Evolutionary conservation across 331 rosid genomes (phyloP).

Genomic region (Malus hybrid): DNA sequence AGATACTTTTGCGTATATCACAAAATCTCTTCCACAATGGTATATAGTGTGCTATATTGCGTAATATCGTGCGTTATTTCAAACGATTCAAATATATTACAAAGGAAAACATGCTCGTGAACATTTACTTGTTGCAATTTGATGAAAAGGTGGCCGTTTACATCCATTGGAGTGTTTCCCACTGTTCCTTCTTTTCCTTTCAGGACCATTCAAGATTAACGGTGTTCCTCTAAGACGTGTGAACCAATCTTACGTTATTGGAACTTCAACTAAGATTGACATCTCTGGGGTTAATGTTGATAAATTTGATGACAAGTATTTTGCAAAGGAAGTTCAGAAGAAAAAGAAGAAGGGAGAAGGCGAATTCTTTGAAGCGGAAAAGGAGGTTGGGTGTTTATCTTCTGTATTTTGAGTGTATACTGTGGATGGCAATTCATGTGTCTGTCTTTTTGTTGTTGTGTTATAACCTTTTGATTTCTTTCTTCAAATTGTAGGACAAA

Average conservation of each 20-base stretch:
- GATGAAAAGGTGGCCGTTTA: not conserved
- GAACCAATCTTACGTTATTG: conserved; percentile 27
- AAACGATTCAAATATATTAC: not conserved
- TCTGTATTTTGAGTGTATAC: not conserved
- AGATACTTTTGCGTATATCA: no score
- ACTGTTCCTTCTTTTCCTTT: not conserved
- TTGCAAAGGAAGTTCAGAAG: conserved; percentile 22
- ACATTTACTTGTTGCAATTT: not conserved
- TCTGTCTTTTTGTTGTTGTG: not conserved
- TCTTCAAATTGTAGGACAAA: conserved; percentile 42
- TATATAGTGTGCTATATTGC: no score
- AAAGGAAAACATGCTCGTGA: not conserved
- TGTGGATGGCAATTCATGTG: not conserved
- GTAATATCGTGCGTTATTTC: no score
- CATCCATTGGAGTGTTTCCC: not conserved
- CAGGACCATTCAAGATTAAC: conserved; percentile 27
- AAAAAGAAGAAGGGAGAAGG: conserved; percentile 25
- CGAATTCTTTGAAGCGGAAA: conserved; percentile 24
- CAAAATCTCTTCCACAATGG: no score
- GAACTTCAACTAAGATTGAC: conserved; percentile 32
- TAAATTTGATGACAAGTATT: conserved; percentile 29
- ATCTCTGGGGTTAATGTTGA: conserved; percentile 12
- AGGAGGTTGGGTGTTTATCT: conserved; percentile 13
- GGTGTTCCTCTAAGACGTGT: conserved; percentile 34
- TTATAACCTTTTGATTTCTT: not conserved